Evolutionary conservation across 2,329 filamentous ascomycete genomes (phyloP), one percentile per base, ranked within the genome.

Genomic region (Alternaria novae-zelandiae): DNA sequence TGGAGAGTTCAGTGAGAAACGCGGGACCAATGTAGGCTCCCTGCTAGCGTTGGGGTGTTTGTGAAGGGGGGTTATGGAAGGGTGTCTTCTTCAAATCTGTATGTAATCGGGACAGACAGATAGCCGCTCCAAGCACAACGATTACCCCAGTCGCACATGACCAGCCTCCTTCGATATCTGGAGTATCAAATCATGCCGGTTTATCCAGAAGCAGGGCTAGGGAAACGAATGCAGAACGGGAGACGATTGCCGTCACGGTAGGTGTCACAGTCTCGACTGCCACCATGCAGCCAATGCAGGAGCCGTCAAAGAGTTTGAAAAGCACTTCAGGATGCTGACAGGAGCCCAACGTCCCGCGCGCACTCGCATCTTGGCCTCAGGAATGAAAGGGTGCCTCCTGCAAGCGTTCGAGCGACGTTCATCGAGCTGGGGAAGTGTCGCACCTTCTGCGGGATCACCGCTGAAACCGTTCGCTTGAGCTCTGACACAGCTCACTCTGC

Each of bases 231-330:
- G 25, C 45, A 57, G 44, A 17, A 45, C 20, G 41, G 45, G 51
- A 46, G 25, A 45, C 46, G 15, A 54, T 11, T 56, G 17, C 43
- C 28, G 57, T 60, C 44, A 44, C 54, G 45, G 49, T 50, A 41
- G 56, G 68, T 69, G 54, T 66, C 59, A 70, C 67, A 57, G 65
- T 66, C 54, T 66, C 55, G 51, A 57, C 47, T 67, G 26, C 30
- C 45, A 59, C 41, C 46, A 47, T 59, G 54, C 49, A 60, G 63
- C 26, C 45, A 51, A 60, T 47, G 59, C 53, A 61, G 63, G 56
- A 65, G 57, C 59, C 49, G 36, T 32, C 43, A 55, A 55, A 32
- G 46, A 36, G 64, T 67, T 67, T 67, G 63, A 67, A 51, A 67
- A 67, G 62, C 45, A 63, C 62, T 23, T 44, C 62, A 63, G 59